Evolutionary conservation across 805 yeast genomes (phyloP).

Genomic region (Kluyveromyces aestuarii): DNA sequence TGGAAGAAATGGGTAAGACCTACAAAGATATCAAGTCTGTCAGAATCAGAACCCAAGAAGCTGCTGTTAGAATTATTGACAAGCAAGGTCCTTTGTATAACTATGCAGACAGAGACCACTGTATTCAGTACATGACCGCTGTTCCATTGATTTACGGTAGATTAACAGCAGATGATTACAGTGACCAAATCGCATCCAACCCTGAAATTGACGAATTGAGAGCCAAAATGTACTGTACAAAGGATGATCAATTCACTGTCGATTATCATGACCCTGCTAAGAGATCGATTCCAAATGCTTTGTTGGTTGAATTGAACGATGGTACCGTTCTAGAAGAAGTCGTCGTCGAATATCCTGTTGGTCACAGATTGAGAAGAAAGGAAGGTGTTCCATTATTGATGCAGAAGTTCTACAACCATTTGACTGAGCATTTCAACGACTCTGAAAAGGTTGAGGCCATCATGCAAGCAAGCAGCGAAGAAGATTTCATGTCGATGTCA

Average conservation of each 20-base stretch:
- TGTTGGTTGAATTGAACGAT: conserved; percentile 42
- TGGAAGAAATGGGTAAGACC: conserved; percentile 34
- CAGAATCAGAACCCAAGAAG: conserved; percentile 49
- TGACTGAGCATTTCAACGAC: conserved; percentile 34
- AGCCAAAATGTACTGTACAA: conserved; percentile 45
- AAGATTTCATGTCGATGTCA: conserved; percentile 33
- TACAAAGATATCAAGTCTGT: conserved; percentile 40
- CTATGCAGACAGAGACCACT: conserved; percentile 58
- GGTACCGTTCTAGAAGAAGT: conserved; percentile 46
- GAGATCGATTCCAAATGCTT: conserved; percentile 49
- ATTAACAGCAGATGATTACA: conserved; percentile 49
- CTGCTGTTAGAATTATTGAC: conserved; percentile 52
- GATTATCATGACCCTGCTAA: conserved; percentile 50
- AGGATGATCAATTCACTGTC: conserved; percentile 37
- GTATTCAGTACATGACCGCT: conserved; percentile 57
- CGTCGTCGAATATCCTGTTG: conserved; percentile 47
- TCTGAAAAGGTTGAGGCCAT: conserved; percentile 31
- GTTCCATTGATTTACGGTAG: conserved; percentile 47
- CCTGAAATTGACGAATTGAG: conserved; percentile 46
- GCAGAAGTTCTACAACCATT: conserved; percentile 43
- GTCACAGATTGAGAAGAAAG: conserved; percentile 48
- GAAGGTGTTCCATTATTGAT: conserved; percentile 50
- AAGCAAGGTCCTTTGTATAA: conserved; percentile 51
- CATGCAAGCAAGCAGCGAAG: conserved; percentile 27
- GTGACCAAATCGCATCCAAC: conserved; percentile 40